Conservation (phyloP, 768 basidiomycete species). For the Trametes cubensis region DNA sequence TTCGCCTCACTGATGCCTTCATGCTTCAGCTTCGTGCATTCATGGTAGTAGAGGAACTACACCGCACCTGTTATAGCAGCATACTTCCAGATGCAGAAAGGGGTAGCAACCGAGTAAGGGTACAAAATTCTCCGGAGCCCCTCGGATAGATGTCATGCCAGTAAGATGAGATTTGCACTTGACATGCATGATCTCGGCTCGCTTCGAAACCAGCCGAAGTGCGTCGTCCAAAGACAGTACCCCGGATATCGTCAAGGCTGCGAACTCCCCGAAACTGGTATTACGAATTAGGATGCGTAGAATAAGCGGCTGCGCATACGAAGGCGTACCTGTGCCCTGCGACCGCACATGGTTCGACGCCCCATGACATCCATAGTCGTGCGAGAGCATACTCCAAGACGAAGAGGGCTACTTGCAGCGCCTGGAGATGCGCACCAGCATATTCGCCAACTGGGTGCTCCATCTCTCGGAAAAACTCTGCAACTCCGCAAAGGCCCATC, state of each 20-base stretch:
- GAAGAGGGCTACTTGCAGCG: conserved; percentile 47
- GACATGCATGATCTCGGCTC: conserved; percentile 58
- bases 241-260: conserved; percentile 64
- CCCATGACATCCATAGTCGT: conserved; percentile 70
- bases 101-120: conserved; percentile 31
- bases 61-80: conserved; percentile 61
- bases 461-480: conserved; percentile 35
- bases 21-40: not conserved
- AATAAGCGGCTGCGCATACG: too few relatives aligned
- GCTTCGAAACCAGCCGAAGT: conserved; percentile 56
- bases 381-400: conserved; percentile 65
- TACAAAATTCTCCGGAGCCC: conserved; percentile 38
- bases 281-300: not conserved
- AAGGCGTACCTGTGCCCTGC: conserved; percentile 67
- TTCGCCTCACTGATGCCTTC: conserved; percentile 41
- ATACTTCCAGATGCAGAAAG: conserved; percentile 40
- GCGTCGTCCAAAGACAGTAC: conserved; percentile 61
- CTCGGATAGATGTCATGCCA: conserved; percentile 64
- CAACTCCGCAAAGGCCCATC: conserved; percentile 54
- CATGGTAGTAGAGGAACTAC: not conserved
- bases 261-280: conserved; percentile 75
- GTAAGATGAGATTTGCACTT: conserved; percentile 48
- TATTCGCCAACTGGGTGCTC: conserved; percentile 37
- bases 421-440: conserved; percentile 45
- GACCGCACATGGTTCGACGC: conserved; percentile 59